Base-by-base conservation (phyloP, 345 rosid species). In the Aurinia saxatilis region DNA sequence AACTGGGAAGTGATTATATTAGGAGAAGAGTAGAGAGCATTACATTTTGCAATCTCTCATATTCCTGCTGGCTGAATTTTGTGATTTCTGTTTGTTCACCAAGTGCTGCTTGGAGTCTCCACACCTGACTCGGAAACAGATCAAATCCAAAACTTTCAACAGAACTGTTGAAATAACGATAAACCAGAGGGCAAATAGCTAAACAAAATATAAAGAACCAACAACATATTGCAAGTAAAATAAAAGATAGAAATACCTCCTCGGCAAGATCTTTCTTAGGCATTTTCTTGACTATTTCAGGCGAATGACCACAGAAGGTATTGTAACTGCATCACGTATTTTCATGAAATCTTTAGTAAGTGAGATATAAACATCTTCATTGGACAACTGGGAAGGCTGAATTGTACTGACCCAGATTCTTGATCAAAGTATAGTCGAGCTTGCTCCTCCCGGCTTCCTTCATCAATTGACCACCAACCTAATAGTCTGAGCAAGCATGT, bases 381-480 rank as follows among this genome's bases (percentile, higher is more conserved):
- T 37, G 18, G 37, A 57, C 27, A 0, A 72, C 35, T 1, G 18
- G 47, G n/a, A 45, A 72, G 34, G 44, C 31, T 38, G 29, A 48
- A 42, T 1, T 23, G 57, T 34, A 75, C 84, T 78, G 40, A 85
- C 98, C 93, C 84, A 54, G 85, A 76, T 36, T 75, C 71, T n/a
- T 78, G 82, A 46, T 75, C 88, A 27, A 82, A 83, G 79, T 78
- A 84, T 59, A 90, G 82, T 13, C 80, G 84, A 33, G 97, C 95
- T 70, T 90, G 89, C 55, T 90, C 97, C 82, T 90, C 97, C 52
- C 73, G 61, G 61, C 93, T 87, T 64, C 87, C 93, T 69, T 87
- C 96, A 70, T 90, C 97, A 56, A 90, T 87, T 37, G 97, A 90
- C 97, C 97, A 90, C 97, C 97, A 90, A 37, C 97, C 97, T 63